Evolutionary conservation across 1,284 basidiomycete species (phyloP).

Genomic region (Ustilago trichophora): DNA sequence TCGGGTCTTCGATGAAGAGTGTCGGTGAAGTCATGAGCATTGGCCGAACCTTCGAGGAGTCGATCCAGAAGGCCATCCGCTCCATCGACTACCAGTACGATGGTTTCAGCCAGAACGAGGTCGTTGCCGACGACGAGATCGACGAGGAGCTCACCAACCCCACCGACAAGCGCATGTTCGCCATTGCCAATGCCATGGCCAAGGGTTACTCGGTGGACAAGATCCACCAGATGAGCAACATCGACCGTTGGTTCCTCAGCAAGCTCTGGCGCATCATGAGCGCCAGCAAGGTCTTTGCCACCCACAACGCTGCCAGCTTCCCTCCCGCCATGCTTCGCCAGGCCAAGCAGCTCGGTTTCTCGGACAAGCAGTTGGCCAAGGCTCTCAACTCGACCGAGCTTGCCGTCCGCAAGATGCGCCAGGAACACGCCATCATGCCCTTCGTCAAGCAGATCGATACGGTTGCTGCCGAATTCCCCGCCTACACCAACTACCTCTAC

Average conservation of each 20-base stretch:
- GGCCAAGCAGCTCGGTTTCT: constrained; percentile 95
- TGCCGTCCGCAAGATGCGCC: constrained; percentile 83
- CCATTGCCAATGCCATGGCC: constrained; percentile 86
- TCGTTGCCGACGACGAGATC: constrained; percentile 75
- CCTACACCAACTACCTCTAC: constrained; percentile 98
- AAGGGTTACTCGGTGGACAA: constrained; percentile 92
- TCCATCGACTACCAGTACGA: constrained; percentile 93
- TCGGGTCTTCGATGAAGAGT: constrained; percentile 78
- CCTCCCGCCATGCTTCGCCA: constrained; percentile 76
- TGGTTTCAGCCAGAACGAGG: constrained; percentile 90
- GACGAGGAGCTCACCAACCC: constrained; percentile 87
- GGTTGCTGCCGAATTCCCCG: constrained; percentile 97
- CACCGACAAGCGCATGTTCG: constrained; percentile 90
- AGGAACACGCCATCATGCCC: constrained; percentile 83
- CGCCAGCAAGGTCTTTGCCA: constrained; percentile 69
- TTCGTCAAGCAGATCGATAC: constrained; percentile 99
- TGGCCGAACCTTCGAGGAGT: constrained; percentile 96
- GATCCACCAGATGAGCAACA: constrained; percentile 95
- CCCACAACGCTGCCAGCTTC: constrained; percentile 77
- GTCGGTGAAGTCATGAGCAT: constrained; percentile 99
- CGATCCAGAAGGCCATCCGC: constrained; percentile 95
- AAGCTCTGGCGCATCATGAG: constrained; percentile 73
- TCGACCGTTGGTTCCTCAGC: constrained; percentile 97
- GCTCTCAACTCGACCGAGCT: constrained; percentile 86
- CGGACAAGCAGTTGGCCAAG: constrained; percentile 85